phyloP scores from a whole-genome alignment of 2,329 filamentous ascomycete genomes.

The Alternaria arbusti region DNA sequence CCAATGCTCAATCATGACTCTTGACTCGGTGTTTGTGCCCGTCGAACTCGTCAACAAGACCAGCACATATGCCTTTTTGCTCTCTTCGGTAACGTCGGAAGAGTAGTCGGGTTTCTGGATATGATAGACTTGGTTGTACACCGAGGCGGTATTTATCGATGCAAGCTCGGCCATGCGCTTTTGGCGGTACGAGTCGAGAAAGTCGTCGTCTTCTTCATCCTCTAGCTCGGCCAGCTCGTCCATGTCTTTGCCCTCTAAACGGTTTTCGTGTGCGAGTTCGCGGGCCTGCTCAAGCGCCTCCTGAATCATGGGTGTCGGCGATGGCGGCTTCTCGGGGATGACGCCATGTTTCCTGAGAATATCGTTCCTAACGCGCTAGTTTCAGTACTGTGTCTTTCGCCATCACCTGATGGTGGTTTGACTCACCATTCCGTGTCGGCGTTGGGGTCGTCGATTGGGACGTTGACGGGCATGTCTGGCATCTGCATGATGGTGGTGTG shows the following conservation, averaged over 20 bases:
- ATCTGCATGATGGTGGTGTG: constrained; percentile 37
- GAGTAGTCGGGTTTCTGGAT: constrained; percentile 94
- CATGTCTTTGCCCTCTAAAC: constrained; percentile 90
- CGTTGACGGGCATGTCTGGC: constrained; percentile 68
- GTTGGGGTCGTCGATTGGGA: constrained; percentile 93
- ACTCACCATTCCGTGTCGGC: constrained; percentile 94
- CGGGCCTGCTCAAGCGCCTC: constrained; percentile 88
- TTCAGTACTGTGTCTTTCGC: not conserved
- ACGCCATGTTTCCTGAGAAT: constrained; percentile 96
- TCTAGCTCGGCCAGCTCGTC: constrained; percentile 94
- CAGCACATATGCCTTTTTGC: constrained; percentile 69
- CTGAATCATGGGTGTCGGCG: constrained; percentile 93
- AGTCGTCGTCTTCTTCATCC: constrained; percentile 92
- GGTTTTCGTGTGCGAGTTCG: constrained; percentile 85
- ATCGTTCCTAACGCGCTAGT: constrained; percentile 76
- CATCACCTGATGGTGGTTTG: not conserved
- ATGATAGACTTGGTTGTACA: constrained; percentile 91
- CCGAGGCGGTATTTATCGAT: constrained; percentile 73
- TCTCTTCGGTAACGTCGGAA: constrained; percentile 89
- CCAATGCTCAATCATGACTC: constrained; percentile 85
- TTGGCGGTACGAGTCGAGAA: constrained; percentile 83
- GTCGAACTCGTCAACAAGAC: constrained; percentile 82
- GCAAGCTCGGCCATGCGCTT: constrained; percentile 86
- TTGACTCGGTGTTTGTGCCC: constrained; percentile 83
- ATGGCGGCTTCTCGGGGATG: constrained; percentile 97